Evolutionary conservation across 495 filamentous ascomycete species (phyloP).

Genomic region (Terfezia claveryi): DNA sequence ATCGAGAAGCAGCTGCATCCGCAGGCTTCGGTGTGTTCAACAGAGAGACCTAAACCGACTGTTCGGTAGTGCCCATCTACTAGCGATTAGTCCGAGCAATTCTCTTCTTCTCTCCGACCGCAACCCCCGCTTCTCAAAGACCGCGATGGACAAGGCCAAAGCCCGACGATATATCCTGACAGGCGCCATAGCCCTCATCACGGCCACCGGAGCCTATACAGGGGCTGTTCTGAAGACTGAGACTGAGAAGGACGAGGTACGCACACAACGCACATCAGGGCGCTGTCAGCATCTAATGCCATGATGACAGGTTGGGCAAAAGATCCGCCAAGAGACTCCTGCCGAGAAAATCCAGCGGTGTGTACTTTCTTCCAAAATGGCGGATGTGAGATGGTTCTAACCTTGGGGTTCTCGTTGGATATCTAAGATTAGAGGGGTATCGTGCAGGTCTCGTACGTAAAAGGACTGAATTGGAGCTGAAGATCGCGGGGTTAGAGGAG

Average conservation of each 20-base stretch:
- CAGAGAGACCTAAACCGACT: too few relatives aligned
- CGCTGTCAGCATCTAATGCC: too few relatives aligned
- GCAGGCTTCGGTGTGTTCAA: too few relatives aligned
- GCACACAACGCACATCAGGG: neutral
- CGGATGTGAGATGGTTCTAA: too few relatives aligned
- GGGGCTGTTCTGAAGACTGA: constrained; percentile 14
- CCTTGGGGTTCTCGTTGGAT: neutral
- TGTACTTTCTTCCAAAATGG: too few relatives aligned
- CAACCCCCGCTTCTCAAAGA: constrained; percentile 1
- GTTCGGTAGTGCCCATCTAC: too few relatives aligned
- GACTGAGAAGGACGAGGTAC: neutral
- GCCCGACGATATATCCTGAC: constrained; percentile 6
- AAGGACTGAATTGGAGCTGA: constrained; percentile 9
- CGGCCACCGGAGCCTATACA: constrained; percentile 13
- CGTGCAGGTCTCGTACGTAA: constrained; percentile 6
- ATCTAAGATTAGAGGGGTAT: constrained; percentile 13
- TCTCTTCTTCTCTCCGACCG: too few relatives aligned
- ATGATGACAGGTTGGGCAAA: too few relatives aligned
- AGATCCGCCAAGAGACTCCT: too few relatives aligned
- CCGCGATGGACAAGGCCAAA: constrained; percentile 30
- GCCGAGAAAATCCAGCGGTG: too few relatives aligned
- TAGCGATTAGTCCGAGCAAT: too few relatives aligned
- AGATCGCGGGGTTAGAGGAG: constrained; percentile 7
- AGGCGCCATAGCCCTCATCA: constrained; percentile 6
- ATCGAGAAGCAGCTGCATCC: too few relatives aligned